Evolutionary conservation across 768 basidiomycete species (phyloP).

Genomic region (Trametes cubensis): DNA sequence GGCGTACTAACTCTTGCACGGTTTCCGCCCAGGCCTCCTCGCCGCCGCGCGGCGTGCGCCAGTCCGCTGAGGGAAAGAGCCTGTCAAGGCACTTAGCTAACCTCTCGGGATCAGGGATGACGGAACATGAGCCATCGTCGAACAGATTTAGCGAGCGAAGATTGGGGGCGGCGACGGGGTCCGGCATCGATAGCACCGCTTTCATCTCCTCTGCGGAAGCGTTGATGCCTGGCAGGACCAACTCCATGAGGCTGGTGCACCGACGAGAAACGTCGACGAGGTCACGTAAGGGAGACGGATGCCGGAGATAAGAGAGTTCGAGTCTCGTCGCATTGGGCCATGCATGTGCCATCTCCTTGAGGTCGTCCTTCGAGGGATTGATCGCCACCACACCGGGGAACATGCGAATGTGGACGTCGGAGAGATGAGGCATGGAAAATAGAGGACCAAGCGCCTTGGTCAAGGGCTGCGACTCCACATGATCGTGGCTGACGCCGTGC

Average conservation of each 20-base stretch:
- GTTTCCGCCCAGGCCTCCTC: constrained; percentile 16
- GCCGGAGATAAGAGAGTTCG: constrained; percentile 2
- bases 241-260: constrained; percentile 7
- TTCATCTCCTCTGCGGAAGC: not conserved
- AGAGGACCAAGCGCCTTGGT: constrained; percentile 9
- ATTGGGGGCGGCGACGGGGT: not conserved
- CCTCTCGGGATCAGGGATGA: constrained; percentile 9
- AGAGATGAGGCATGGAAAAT: constrained; percentile 13
- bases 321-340: constrained; percentile 17
- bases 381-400: constrained; percentile 1
- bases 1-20: constrained; percentile 14
- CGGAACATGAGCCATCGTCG: constrained; percentile 12
- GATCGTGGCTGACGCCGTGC: not conserved
- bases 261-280: constrained; percentile 2
- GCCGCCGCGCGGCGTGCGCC: constrained; percentile 11
- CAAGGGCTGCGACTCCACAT: constrained; percentile 1
- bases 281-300: constrained; percentile 1
- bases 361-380: constrained; percentile 12
- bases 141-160: constrained; percentile 8
- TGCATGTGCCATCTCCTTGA: constrained; percentile 9
- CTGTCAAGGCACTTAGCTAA: constrained; percentile 11
- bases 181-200: not conserved
- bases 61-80: constrained; percentile 17
- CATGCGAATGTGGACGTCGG: constrained; percentile 4
- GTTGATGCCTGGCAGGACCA: constrained; percentile 14